These are phyloP conservation scores for Phytophthora colocasiae DNA, from an alignment of 352 stramenopile genomes.

Conservation along the genomic window DNA sequence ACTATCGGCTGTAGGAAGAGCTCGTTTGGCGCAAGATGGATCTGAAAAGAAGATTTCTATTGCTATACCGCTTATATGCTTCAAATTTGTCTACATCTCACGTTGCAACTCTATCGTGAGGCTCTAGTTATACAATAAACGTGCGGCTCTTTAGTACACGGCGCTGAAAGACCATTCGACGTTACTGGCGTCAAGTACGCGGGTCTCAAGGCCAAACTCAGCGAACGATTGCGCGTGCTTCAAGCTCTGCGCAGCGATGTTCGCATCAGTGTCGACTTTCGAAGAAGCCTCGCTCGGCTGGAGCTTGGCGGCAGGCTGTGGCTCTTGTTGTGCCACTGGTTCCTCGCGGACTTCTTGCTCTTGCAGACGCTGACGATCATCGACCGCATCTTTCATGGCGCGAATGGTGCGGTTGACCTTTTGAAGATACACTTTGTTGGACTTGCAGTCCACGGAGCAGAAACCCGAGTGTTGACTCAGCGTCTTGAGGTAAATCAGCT, in stretches of 20 bases:
- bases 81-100: slow-evolving; percentile 32
- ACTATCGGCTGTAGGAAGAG: neutral
- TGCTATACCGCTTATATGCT: slow-evolving; percentile 23
- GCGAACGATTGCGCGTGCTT: slow-evolving; percentile 65
- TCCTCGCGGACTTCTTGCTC: slow-evolving; percentile 29
- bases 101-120: slow-evolving; percentile 40
- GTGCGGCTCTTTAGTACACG: slow-evolving; percentile 59
- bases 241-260: slow-evolving; percentile 19
- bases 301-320: slow-evolving; percentile 24
- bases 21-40: slow-evolving; percentile 1
- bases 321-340: slow-evolving; percentile 16
- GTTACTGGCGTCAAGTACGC: slow-evolving; percentile 53
- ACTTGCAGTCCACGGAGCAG: slow-evolving; percentile 91
- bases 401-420: slow-evolving; percentile 87
- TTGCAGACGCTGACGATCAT: slow-evolving; percentile 53
- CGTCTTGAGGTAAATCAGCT: slow-evolving; percentile 88
- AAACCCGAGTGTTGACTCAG: slow-evolving; percentile 76
- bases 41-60: too few relatives aligned
- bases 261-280: slow-evolving; percentile 10
- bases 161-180: slow-evolving; percentile 84
- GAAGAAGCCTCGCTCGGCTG: slow-evolving; percentile 9
- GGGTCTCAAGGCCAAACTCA: slow-evolving; percentile 75
- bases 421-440: slow-evolving; percentile 82
- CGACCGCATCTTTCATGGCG: slow-evolving; percentile 71
- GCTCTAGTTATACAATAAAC: slow-evolving; percentile 36